Evolutionary conservation across 1,284 basidiomycete species (phyloP).

Genomic region (Malassezia sympodialis): DNA sequence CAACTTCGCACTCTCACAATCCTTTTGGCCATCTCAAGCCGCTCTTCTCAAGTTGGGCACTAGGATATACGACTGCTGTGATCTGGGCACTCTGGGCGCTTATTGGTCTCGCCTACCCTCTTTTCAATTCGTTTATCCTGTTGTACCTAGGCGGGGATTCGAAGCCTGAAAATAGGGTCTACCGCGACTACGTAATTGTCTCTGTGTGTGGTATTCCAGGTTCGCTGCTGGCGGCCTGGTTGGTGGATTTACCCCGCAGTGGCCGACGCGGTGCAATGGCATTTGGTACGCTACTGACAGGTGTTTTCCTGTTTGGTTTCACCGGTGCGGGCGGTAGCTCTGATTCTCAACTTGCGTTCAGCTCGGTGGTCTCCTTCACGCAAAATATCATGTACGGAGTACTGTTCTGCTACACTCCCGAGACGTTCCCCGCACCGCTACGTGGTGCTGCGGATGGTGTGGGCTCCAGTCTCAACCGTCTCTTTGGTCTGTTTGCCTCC

Average conservation of each 20-base stretch:
- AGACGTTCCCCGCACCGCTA: conserved; percentile 40
- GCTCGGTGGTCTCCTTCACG: conserved; percentile 32
- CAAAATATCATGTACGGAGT: conserved; percentile 41
- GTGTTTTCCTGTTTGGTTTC: conserved; percentile 45
- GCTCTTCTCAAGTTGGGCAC: conserved; percentile 30
- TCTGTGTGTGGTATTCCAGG: conserved; percentile 46
- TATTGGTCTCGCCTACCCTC: conserved; percentile 47
- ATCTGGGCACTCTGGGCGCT: conserved; percentile 41
- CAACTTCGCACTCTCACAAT: neutral
- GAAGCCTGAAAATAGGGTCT: conserved; percentile 20
- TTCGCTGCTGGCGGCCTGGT: conserved; percentile 39
- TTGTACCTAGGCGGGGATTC: conserved; percentile 28
- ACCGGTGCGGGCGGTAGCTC: conserved; percentile 26
- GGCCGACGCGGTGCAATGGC: conserved; percentile 45
- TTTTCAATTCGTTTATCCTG: conserved; percentile 46
- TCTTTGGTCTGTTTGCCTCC: conserved; percentile 40
- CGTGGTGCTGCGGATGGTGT: conserved; percentile 46
- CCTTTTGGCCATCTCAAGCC: conserved; percentile 28
- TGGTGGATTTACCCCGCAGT: conserved; percentile 41
- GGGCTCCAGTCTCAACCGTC: conserved; percentile 35
- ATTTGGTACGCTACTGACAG: conserved; percentile 40
- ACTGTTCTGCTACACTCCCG: conserved; percentile 41
- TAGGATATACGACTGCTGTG: conserved; percentile 36
- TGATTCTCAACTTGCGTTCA: conserved; percentile 34
- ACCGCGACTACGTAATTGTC: conserved; percentile 45